These are phyloP conservation scores for Chlorophyllum brunneum DNA, from an alignment of 768 basidiomycete species.

Conservation along the genomic window DNA sequence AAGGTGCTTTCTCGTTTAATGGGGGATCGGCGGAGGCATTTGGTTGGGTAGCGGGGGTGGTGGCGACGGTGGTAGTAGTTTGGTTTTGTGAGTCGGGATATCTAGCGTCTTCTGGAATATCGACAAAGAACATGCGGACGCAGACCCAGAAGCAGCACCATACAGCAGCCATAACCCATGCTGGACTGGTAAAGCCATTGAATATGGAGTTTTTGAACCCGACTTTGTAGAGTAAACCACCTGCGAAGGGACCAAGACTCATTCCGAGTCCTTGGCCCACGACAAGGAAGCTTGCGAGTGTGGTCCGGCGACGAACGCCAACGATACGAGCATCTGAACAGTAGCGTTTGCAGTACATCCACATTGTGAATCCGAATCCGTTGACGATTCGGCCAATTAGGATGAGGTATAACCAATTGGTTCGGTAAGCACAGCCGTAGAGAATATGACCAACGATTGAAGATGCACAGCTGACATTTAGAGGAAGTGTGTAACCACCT, in stretches of 20 bases:
- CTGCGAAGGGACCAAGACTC: conserved; percentile 58
- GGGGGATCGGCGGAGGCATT: background rate
- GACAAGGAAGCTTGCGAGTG: conserved; percentile 60
- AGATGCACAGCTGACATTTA: conserved; percentile 49
- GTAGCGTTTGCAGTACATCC: conserved; percentile 67
- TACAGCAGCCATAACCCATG: conserved; percentile 55
- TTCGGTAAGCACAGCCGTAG: conserved; percentile 58
- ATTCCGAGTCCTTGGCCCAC: conserved; percentile 60
- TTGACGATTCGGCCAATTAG: conserved; percentile 63
- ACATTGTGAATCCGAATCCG: conserved; percentile 56
- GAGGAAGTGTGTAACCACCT: conserved; percentile 56
- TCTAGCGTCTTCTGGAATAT: conserved; percentile 23
- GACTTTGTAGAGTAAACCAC: conserved; percentile 57
- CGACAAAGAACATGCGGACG: conserved; percentile 31
- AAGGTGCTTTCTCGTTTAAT: conserved; percentile 2
- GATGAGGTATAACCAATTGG: conserved; percentile 61
- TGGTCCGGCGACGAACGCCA: conserved; percentile 58
- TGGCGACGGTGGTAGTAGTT: conserved; percentile 32
- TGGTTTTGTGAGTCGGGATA: conserved; percentile 7
- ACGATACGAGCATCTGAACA: conserved; percentile 67
- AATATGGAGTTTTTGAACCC: conserved; percentile 52
- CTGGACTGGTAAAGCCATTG: conserved; percentile 65
- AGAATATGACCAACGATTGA: conserved; percentile 54
- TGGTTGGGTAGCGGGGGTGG: conserved; percentile 27
- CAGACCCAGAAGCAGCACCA: conserved; percentile 51